A percentile compares a stretch with the other conserved stretches of the same genome.
Evolutionary conservation across 2,329 filamentous ascomycete genomes (phyloP).

Genomic region (Cylindrodendrum hubeiense): DNA sequence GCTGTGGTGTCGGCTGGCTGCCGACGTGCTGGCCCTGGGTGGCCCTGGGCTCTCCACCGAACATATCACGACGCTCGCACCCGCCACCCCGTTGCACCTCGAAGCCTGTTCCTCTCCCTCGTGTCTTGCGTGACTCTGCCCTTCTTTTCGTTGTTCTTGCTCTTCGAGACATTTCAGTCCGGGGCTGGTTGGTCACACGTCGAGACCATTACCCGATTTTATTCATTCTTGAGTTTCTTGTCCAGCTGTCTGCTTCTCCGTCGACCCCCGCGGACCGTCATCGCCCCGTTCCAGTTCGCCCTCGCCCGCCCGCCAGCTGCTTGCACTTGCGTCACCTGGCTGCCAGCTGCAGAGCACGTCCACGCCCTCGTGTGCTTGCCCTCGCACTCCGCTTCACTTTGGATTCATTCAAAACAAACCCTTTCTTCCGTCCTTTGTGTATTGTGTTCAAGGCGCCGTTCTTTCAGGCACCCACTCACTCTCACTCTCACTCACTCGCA

Average conservation of each 20-base stretch:
- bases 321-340: constrained; percentile 13
- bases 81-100: constrained; percentile 15
- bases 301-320: constrained; percentile 2
- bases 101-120: constrained; percentile 19
- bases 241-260: background rate
- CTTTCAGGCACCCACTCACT: background rate
- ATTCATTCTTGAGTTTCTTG: constrained; percentile 4
- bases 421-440: background rate
- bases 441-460: background rate
- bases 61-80: constrained; percentile 42
- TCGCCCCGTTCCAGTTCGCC: constrained; percentile 12
- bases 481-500: constrained; percentile 7
- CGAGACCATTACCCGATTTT: constrained; percentile 19
- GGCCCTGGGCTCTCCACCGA: constrained; percentile 8
- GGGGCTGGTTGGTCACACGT: constrained; percentile 25
- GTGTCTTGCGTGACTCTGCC: constrained; percentile 30
- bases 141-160: constrained; percentile 22
- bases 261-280: background rate
- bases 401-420: constrained; percentile 18
- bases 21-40: background rate
- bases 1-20: background rate
- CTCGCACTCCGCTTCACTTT: background rate
- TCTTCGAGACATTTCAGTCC: constrained; percentile 25
- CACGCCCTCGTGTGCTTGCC: constrained; percentile 8
- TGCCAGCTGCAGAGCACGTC: background rate